phyloP scores from a whole-genome alignment of 176 grass and related monocot genomes.

The Aegilops umbellulata region DNA sequence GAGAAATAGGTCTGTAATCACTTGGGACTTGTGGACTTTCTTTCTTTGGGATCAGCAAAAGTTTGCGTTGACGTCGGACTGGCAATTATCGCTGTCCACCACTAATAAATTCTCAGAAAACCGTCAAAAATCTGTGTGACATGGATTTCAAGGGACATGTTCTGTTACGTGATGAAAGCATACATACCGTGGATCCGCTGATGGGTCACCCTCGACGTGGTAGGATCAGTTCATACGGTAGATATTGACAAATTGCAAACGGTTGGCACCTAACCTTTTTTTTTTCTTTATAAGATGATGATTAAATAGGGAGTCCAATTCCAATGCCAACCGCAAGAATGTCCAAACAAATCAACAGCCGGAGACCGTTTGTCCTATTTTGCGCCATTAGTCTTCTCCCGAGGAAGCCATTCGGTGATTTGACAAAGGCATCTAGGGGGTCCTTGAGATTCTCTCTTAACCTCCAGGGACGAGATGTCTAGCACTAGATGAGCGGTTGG shows the following conservation, averaged over 20 bases:
- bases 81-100: no score
- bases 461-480: constrained; percentile 18
- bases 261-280: background rate
- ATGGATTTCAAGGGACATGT: background rate
- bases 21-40: no score
- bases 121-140: no score
- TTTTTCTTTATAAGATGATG: background rate
- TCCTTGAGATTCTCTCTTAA: constrained; percentile 33
- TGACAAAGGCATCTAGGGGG: constrained; percentile 39
- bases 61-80: no score
- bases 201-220: background rate
- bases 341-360: background rate
- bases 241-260: background rate
- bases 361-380: constrained; percentile 1
- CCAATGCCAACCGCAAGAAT: background rate
- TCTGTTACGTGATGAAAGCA: background rate
- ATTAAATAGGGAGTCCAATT: background rate
- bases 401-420: constrained; percentile 15
- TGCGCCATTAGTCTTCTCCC: background rate
- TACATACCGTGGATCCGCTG: background rate
- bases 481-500: constrained; percentile 32
- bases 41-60: no score
- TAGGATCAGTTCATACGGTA: background rate
- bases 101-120: no score
- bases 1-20: no score